Conservation (phyloP, 108 stramenopile genomes). For the Nitzschia inconspicua region DNA sequence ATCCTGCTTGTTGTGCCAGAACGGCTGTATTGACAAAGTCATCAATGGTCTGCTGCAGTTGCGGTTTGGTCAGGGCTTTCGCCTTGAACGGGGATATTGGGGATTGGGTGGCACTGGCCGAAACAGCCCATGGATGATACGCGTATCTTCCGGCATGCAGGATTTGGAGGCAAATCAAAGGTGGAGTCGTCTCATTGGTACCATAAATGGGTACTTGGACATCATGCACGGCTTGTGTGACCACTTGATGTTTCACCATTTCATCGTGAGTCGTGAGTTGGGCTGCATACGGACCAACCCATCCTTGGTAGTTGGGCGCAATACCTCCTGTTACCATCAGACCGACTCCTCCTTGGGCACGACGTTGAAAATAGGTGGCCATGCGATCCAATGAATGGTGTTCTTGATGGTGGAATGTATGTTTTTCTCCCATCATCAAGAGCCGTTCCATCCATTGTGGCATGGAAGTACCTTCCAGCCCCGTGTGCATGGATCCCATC, state of each 20-base stretch:
- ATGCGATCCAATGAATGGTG: slow-evolving; percentile 76
- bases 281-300: slow-evolving; percentile 90
- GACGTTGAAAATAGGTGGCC: slow-evolving; percentile 90
- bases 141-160: slow-evolving; percentile 95
- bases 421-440: slow-evolving; percentile 16
- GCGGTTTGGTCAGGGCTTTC: slow-evolving; percentile 57
- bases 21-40: slow-evolving; percentile 89
- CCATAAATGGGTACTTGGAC: slow-evolving; percentile 64
- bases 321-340: slow-evolving; percentile 98
- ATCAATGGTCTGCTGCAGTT: slow-evolving; percentile 76
- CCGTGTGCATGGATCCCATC: slow-evolving; percentile 98
- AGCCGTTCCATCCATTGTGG: slow-evolving; percentile 49
- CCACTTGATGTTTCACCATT: slow-evolving; percentile 79
- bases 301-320: slow-evolving; percentile 89
- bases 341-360: slow-evolving; percentile 91
- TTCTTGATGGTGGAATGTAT: slow-evolving; percentile 19
- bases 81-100: slow-evolving; percentile 90
- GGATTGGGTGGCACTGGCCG: slow-evolving; percentile 80
- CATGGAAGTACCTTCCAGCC: slow-evolving; percentile 85
- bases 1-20: slow-evolving; percentile 90
- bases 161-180: slow-evolving; percentile 86
- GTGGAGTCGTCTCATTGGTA: slow-evolving; percentile 23
- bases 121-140: slow-evolving; percentile 91
- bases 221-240: slow-evolving; percentile 89
- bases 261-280: slow-evolving; percentile 82